Base-by-base conservation (phyloP, 305 asterid genomes). In the Salvia sclarea region DNA sequence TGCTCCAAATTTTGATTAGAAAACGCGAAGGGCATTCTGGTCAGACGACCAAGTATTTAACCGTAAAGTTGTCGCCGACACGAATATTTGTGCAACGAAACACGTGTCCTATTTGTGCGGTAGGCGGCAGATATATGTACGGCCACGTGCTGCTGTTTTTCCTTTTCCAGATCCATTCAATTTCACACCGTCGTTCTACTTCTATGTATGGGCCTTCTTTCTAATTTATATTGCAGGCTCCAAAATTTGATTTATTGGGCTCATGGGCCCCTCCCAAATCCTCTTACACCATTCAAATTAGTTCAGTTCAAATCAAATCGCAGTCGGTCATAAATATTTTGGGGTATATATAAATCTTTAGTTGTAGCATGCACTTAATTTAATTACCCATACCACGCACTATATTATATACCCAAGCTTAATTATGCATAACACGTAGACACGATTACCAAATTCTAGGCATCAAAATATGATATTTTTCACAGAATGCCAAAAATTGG, bases 141-240 rank as follows among this genome's bases (percentile, higher is more conserved):
- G 68, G 69, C 24, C 78, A 73, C 66, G 44, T 73, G 78, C 66
- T 16, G 13, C 24, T 60, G 75, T n/a, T 53, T 56, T 64, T 5
- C 9, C 9, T 33, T 14, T 2, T 21, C 55, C n/a, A 56, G 72
- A 66, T 55, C 3, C 30, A 8, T 9, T 40, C n/a, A n/a, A n/a
- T n/a, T n/a, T n/a, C 20, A 40, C 2, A 7, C 33, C 20, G 50
- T 9, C 16, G n/a, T 41, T 38, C 48, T 57, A 2, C 2, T 16
- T 12, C 66, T 57, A 8, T 2, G 1, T 0, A 17, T 9, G 14
- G 28, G 47, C 54, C 22, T 41, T 41, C 1, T 11, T 37, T 17
- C 4, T 20, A 1, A 37, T 37, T 38, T 18, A 14, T 2, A 0
- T 7, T 2, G 6, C 0, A 3, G 25, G 0, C 1, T 47, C 24